Base-by-base conservation (phyloP, 1,284 basidiomycete genomes). In the Leccinum pachyderme region DNA sequence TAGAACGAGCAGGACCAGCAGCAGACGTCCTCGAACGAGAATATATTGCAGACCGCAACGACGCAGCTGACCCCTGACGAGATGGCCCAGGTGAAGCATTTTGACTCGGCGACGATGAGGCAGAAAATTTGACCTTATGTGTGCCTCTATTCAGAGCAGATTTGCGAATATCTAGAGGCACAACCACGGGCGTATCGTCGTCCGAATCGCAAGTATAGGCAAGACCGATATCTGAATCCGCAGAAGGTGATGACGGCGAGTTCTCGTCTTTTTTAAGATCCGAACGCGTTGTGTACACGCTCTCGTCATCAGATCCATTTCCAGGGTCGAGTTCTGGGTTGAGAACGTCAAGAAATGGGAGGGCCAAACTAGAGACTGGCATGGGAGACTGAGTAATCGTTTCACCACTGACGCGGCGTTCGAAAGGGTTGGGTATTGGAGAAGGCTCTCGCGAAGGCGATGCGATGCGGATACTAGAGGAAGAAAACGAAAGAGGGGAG, bases 161-260 rank as follows among this genome's bases (percentile, higher is more conserved):
- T 65, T 65, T 80, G 71, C 51, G 65, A 51, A 68, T 18, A 46
- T 64, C 56, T 15, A 71, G 55, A 32, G 68, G 68, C 51, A 64
- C 54, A 4, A 72, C 69, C 45, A 73, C 71, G 3, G 67, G 70
- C 8, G 60, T 70, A 47, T 75, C 73, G 13, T 75, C 73, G 51
- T 81, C 81, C 41, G 76, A 67, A 52, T 78, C 77, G 50, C 79
- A 73, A 0, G 77, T 77, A 63, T 84, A 84, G 2, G 82, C 81
- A 25, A 84, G 67, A 6, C 79, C 77, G 8, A 56, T 55, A 8
- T 69, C 71, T 46, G 71, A 70, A 46, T 75, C 75, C 46, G 76
- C 74, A 1, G 77, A 78, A 18, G 72, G 77, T 4, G 78, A 78
- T 37, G 65, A 67, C n/a, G 74, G 75, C 4, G 66, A 69, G 12